These are phyloP conservation scores for Apiotrichum sp. DNA, from an alignment of 1,284 basidiomycete species.

Conservation along the genomic window DNA sequence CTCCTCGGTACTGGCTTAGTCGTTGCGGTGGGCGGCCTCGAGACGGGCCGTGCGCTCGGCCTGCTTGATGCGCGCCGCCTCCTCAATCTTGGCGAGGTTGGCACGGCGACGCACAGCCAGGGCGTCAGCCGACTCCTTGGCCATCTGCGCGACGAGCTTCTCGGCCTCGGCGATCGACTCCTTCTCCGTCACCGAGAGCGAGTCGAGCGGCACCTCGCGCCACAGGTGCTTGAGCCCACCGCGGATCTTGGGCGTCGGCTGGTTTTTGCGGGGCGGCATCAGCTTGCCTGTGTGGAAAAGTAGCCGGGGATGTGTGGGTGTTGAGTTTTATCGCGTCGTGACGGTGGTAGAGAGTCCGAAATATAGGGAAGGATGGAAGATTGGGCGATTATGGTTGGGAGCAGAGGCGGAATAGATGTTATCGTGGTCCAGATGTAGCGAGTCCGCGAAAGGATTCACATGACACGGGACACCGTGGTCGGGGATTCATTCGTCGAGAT, in stretches of 20 bases:
- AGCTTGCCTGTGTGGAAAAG: constrained; percentile 4
- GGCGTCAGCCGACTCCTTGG: not conserved
- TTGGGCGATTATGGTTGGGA: no score
- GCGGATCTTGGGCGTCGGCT: constrained; percentile 17
- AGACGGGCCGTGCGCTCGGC: not conserved
- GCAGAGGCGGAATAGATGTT: no score
- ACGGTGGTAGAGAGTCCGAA: no score
- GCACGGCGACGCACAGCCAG: not conserved
- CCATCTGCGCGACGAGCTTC: not conserved
- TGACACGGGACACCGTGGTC: no score
- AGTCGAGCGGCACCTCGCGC: constrained; percentile 11
- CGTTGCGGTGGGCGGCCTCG: not conserved
- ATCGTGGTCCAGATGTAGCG: no score
- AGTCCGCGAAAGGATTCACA: no score
- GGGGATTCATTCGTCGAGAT: no score
- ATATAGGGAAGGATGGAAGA: no score
- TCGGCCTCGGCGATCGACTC: not conserved
- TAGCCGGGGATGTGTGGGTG: not conserved
- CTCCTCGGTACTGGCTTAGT: not conserved
- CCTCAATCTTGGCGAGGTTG: not conserved
- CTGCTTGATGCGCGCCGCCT: no score
- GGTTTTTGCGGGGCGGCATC: not conserved
- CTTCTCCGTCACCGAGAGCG: not conserved
- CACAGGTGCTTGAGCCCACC: constrained; percentile 18
- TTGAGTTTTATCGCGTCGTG: no score